Percentiles rank a stretch among this genome's conserved stretches.
Evolutionary conservation across 106 monocot genomes (phyloP).

Genomic region (Triglochin maritima): DNA sequence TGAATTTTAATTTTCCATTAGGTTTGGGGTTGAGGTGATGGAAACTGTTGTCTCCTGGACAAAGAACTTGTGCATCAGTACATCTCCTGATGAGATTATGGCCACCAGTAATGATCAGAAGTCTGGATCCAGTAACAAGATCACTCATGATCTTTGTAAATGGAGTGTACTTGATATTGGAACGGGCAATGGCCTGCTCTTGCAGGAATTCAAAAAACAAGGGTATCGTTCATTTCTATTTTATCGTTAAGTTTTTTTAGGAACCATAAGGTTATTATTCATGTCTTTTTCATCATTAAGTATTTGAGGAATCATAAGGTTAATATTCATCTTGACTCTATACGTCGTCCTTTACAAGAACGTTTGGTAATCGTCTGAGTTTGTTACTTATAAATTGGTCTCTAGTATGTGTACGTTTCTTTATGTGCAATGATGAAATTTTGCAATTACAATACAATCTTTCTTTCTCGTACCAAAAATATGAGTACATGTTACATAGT

Average conservation of each 20-base stretch:
- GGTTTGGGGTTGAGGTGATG: conserved; percentile 73
- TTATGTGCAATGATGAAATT: too few relatives aligned
- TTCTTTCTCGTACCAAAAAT: too few relatives aligned
- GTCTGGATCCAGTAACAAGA: conserved; percentile 26
- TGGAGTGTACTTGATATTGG: conserved; percentile 73
- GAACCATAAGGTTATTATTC: too few relatives aligned
- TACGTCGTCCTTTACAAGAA: too few relatives aligned
- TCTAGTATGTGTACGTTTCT: too few relatives aligned
- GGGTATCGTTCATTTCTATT: conserved; percentile 34
- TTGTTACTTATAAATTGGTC: too few relatives aligned
- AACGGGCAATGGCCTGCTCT: conserved; percentile 77
- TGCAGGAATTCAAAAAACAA: conserved; percentile 76
- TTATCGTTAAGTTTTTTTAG: neutral
- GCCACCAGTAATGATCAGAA: conserved; percentile 13
- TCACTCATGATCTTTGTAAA: conserved; percentile 26
- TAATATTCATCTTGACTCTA: too few relatives aligned
- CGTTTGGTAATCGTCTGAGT: too few relatives aligned
- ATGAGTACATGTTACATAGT: too few relatives aligned
- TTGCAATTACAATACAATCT: too few relatives aligned
- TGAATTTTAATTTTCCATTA: conserved; percentile 14
- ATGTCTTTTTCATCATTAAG: too few relatives aligned
- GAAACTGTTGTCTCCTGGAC: conserved; percentile 54
- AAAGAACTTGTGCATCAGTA: conserved; percentile 44
- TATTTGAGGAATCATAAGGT: too few relatives aligned
- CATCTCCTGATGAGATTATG: conserved; percentile 10